Conservation (phyloP, 441 rosid genomes). For the Pelargonium myrrhifolium region DNA sequence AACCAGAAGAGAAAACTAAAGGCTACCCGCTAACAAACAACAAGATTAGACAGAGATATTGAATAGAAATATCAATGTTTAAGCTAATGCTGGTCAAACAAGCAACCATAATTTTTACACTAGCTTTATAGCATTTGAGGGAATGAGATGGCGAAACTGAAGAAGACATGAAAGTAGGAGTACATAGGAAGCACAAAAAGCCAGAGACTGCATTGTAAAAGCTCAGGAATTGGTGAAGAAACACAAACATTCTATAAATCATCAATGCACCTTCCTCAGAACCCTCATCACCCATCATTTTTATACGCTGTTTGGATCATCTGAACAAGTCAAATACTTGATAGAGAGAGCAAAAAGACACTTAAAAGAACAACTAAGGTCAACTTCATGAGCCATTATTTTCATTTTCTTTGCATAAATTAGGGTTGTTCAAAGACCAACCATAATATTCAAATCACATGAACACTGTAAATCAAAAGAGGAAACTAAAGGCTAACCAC, state of each 20-base stretch:
- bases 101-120: conserved; percentile 4
- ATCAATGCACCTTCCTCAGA: not conserved
- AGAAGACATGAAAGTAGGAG: conserved; percentile 9
- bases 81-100: not conserved
- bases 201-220: conserved; percentile 8
- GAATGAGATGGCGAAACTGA: not conserved
- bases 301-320: not conserved
- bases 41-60: not conserved
- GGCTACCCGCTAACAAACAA: not conserved
- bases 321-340: conserved; percentile 8
- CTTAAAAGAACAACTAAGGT: not conserved
- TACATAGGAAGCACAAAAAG: not conserved
- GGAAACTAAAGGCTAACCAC: too few species aligned
- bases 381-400: too few species aligned
- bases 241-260: too few species aligned
- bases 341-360: not conserved
- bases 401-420: too few species aligned
- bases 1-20: too few species aligned
- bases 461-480: too few species aligned
- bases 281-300: not conserved
- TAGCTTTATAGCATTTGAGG: not conserved
- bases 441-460: not conserved
- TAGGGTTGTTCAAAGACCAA: not conserved
- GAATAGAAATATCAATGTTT: not conserved
- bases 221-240: too few species aligned